A percentile compares a stretch with the other conserved stretches of the same genome.
phyloP scores from a whole-genome alignment of 768 basidiomycete genomes.

The Suillus americanus region DNA sequence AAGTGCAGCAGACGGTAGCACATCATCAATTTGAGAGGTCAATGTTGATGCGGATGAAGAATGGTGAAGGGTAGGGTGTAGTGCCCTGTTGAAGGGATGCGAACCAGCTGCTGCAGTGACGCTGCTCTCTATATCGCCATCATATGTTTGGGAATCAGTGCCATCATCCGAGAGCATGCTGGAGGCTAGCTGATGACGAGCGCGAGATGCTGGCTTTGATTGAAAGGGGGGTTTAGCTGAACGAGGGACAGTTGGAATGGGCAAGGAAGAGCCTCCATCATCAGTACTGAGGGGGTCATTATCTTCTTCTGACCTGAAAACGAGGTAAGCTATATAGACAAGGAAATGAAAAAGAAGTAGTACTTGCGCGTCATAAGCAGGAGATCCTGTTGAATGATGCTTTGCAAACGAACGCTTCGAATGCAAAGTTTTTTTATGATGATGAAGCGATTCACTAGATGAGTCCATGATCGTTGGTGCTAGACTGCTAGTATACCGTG shows the following conservation, averaged over 20 bases:
- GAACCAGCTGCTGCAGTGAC: constrained; percentile 57
- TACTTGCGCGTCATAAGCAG: constrained; percentile 73
- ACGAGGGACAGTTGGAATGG: constrained; percentile 33
- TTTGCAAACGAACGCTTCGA: constrained; percentile 70
- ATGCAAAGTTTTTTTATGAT: constrained; percentile 35
- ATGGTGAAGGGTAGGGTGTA: constrained; percentile 34
- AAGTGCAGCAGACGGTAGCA: constrained; percentile 15
- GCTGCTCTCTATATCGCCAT: constrained; percentile 84
- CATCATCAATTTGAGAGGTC: constrained; percentile 39
- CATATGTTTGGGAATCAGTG: constrained; percentile 85
- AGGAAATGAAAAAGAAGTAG: neutral
- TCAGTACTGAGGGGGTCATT: constrained; percentile 78
- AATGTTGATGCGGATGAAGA: constrained; percentile 56
- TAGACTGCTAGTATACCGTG: too few relatives aligned
- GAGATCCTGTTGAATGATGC: constrained; percentile 62
- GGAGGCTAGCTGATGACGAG: constrained; percentile 55
- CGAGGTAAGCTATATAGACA: constrained; percentile 15
- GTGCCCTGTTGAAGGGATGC: constrained; percentile 27
- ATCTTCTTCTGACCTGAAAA: constrained; percentile 76
- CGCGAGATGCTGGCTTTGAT: constrained; percentile 25
- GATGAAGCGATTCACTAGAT: constrained; percentile 23
- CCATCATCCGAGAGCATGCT: constrained; percentile 66
- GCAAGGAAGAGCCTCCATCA: constrained; percentile 58
- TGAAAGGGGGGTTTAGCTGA: constrained; percentile 28
- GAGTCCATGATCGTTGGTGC: constrained; percentile 20